These are phyloP conservation scores for Didymella pinodella DNA, from an alignment of 2,329 filamentous ascomycete genomes.

Conservation along the genomic window DNA sequence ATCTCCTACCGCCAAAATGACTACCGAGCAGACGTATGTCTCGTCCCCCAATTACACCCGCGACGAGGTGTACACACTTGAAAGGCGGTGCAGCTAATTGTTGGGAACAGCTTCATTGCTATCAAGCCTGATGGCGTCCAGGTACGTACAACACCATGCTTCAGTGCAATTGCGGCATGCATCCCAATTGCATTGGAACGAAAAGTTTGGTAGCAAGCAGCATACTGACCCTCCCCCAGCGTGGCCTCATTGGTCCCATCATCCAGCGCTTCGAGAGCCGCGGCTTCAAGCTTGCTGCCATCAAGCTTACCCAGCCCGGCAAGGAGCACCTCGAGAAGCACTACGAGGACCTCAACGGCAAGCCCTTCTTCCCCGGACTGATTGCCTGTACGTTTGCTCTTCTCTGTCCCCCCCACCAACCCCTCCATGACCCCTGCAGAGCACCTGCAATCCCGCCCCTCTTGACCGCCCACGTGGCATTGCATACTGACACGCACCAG, in stretches of 20 bases:
- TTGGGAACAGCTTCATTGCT: conserved; percentile 86
- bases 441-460: not conserved
- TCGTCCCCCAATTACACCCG: conserved; percentile 5
- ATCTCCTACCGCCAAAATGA: conserved; percentile 53
- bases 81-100: conserved; percentile 37
- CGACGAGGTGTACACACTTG: conserved; percentile 6
- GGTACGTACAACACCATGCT: conserved; percentile 62
- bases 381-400: conserved; percentile 76
- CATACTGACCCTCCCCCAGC: conserved; percentile 62
- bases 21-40: conserved; percentile 87
- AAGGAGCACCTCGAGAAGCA: conserved; percentile 98
- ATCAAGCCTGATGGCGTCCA: conserved; percentile 99
- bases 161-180: conserved; percentile 1
- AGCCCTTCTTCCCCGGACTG: conserved; percentile 97
- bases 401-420: not conserved
- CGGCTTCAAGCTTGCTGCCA: conserved; percentile 97
- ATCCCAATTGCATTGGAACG: conserved; percentile 5
- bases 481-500: conserved; percentile 55
- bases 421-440: conserved; percentile 4
- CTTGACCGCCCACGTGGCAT: conserved; percentile 14
- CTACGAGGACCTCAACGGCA: conserved; percentile 90
- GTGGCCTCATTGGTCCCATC: conserved; percentile 97
- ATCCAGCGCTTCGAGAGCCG: conserved; percentile 97
- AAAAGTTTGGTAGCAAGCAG: not conserved
- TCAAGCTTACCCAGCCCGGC: conserved; percentile 90